phyloP scores from a whole-genome alignment of 805 yeast genomes.

The Lachancea meyersii region DNA sequence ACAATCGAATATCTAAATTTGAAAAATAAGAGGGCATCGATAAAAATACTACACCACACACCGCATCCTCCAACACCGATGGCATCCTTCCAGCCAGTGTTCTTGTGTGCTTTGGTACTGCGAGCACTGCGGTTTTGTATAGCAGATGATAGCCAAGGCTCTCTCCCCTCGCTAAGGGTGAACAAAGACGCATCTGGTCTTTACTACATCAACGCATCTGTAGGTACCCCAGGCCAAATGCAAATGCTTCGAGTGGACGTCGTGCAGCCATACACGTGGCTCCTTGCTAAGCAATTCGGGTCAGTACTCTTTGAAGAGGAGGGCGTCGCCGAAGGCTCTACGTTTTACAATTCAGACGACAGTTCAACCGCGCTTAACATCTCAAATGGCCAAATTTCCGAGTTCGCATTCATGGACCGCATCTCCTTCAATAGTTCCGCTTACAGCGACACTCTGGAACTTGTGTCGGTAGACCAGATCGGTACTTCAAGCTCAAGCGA shows the following conservation, averaged over 20 bases:
- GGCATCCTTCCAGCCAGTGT: background rate
- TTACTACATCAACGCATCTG: conserved; percentile 30
- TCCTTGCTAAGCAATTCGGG: conserved; percentile 17
- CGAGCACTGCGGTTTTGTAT: background rate
- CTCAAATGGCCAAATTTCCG: conserved; percentile 9
- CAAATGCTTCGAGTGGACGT: conserved; percentile 32
- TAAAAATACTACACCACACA: background rate
- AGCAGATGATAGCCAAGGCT: background rate
- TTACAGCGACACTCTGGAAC: conserved; percentile 19
- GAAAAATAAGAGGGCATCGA: background rate
- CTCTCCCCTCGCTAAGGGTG: conserved; percentile 22
- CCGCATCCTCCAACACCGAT: background rate
- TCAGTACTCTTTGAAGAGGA: conserved; percentile 6
- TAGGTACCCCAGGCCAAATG: conserved; percentile 1
- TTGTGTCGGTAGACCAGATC: conserved; percentile 7
- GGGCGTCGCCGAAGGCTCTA: conserved; percentile 7
- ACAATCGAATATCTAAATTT: too few species aligned
- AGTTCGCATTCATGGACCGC: conserved; percentile 24
- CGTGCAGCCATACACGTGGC: conserved; percentile 37
- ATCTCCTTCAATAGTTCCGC: conserved; percentile 22
- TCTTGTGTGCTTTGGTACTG: background rate
- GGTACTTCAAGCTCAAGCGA: background rate
- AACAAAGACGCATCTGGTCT: conserved; percentile 21
- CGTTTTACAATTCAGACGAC: conserved; percentile 13
- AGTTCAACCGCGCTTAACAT: conserved; percentile 18